These are phyloP conservation scores for Ciborinia camelliae DNA, from an alignment of 2,329 filamentous ascomycete species.

Conservation along the genomic window DNA sequence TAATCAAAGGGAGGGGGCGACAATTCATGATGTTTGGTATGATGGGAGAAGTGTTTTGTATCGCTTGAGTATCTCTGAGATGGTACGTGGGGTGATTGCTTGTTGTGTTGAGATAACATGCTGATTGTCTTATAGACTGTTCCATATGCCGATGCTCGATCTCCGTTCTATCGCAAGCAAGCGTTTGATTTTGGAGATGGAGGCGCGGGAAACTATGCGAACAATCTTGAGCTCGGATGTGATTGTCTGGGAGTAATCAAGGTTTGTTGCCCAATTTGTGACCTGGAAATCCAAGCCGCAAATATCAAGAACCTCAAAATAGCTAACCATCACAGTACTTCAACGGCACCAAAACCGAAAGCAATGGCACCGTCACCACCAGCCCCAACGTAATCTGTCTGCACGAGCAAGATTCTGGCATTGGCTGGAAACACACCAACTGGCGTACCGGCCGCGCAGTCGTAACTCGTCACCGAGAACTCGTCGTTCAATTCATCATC, in stretches of 20 bases:
- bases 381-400: conserved; percentile 63
- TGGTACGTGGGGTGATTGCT: conserved; percentile 39
- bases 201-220: conserved; percentile 60
- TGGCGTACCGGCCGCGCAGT: conserved; percentile 60
- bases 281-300: too few species aligned
- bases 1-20: conserved; percentile 58
- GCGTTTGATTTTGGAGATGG: conserved; percentile 68
- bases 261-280: background rate
- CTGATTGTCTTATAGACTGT: background rate
- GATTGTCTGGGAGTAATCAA: conserved; percentile 63
- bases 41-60: conserved; percentile 58
- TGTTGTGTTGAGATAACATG: background rate
- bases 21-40: conserved; percentile 59
- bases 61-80: conserved; percentile 56
- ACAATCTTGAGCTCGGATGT: conserved; percentile 64
- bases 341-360: conserved; percentile 50
- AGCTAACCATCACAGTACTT: conserved; percentile 46
- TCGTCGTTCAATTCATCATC: conserved; percentile 65
- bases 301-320: background rate
- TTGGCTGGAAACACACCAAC: conserved; percentile 70
- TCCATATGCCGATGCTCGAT: conserved; percentile 47
- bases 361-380: conserved; percentile 51
- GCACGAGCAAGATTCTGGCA: conserved; percentile 67
- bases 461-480: conserved; percentile 57
- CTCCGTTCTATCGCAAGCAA: conserved; percentile 62